These are phyloP conservation scores for Xylaria sp. DNA, from an alignment of 2,329 filamentous ascomycete species.

Conservation along the genomic window DNA sequence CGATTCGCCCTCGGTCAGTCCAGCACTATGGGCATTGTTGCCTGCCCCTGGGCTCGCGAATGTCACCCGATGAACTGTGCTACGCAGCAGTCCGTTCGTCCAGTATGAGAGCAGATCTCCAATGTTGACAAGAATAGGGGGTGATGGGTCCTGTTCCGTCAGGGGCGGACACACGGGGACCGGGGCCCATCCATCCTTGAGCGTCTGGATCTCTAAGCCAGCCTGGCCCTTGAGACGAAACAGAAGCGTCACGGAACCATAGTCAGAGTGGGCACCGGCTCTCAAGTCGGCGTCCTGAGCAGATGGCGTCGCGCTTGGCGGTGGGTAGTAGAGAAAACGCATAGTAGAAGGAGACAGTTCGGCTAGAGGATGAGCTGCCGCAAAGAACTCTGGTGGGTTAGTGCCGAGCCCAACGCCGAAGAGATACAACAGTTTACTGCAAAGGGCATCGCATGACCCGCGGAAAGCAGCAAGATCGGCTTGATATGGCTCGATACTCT, in stretches of 20 bases:
- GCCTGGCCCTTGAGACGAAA: constrained; percentile 83
- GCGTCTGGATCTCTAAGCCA: constrained; percentile 74
- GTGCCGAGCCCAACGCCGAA: constrained; percentile 71
- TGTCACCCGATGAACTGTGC: constrained; percentile 83
- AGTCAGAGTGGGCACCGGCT: constrained; percentile 89
- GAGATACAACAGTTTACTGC: constrained; percentile 65
- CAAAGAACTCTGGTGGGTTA: constrained; percentile 49
- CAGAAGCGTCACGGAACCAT: constrained; percentile 66
- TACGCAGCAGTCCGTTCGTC: constrained; percentile 83
- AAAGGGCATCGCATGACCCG: constrained; percentile 65
- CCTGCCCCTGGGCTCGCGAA: constrained; percentile 47
- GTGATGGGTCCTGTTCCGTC: constrained; percentile 52
- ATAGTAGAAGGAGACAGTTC: constrained; percentile 55
- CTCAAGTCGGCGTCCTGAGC: constrained; percentile 60
- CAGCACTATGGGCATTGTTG: constrained; percentile 26
- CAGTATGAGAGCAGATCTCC: constrained; percentile 70
- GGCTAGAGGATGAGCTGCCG: constrained; percentile 42
- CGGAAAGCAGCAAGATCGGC: constrained; percentile 61
- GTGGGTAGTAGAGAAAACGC: constrained; percentile 69
- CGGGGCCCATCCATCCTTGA: constrained; percentile 51
- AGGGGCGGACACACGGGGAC: constrained; percentile 62
- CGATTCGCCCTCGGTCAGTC: constrained; percentile 39
- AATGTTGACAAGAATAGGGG: constrained; percentile 79
- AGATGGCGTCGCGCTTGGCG: constrained; percentile 39
- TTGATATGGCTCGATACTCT: constrained; percentile 55